These are phyloP conservation scores for Mucor piriformis DNA, from an alignment of 371 early-diverging fungal species.

Conservation along the genomic window DNA sequence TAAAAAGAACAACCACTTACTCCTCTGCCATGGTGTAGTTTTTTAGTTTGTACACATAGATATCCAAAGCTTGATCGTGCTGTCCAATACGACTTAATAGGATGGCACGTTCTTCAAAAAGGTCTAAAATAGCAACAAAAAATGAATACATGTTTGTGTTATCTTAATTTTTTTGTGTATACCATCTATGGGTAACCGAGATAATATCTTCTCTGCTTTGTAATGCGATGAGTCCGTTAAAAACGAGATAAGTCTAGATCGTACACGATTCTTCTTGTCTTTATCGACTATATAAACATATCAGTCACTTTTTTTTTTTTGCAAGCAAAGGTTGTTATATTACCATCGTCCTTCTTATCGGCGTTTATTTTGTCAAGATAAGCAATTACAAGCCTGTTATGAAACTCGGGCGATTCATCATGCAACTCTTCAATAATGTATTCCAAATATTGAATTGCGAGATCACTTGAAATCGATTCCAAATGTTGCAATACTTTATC, in stretches of 20 bases:
- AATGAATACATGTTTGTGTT: not conserved
- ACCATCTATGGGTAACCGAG: constrained; percentile 76
- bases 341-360: constrained; percentile 15
- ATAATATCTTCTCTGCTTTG: constrained; percentile 76
- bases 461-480: constrained; percentile 60
- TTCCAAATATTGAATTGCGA: constrained; percentile 78
- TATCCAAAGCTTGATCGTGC: constrained; percentile 84
- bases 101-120: constrained; percentile 84
- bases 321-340: not conserved
- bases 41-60: constrained; percentile 79
- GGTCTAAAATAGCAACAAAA: constrained; percentile 33
- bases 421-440: constrained; percentile 72
- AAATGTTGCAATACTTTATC: constrained; percentile 60
- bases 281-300: constrained; percentile 17
- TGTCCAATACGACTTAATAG: constrained; percentile 82
- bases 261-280: constrained; percentile 19
- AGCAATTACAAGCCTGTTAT: constrained; percentile 76
- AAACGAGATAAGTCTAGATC: constrained; percentile 61
- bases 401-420: constrained; percentile 74
- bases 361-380: constrained; percentile 62
- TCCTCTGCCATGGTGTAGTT: constrained; percentile 80
- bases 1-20: constrained; percentile 35
- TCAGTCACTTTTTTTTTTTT: not conserved
- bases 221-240: constrained; percentile 71
- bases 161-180: constrained; percentile 1